Evolutionary conservation across 2,329 filamentous ascomycete species (phyloP), one percentile per base, ranked within the genome.

Genomic region (Metarhizium sp.): DNA sequence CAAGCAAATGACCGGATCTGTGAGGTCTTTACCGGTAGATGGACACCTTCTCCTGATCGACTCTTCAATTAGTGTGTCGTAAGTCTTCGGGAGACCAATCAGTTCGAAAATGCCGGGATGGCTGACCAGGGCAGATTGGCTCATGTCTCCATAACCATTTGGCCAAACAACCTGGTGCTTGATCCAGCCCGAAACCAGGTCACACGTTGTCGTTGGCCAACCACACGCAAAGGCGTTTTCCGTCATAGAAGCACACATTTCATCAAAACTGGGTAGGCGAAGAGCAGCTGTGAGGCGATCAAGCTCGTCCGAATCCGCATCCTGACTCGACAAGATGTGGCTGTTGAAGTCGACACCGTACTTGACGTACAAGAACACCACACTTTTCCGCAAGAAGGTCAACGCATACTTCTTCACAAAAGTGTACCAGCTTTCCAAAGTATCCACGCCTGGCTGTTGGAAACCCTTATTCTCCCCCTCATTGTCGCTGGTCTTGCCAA

Each of bases 61-160:
- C 71, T 95, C 92, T 66, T 96, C 92, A 57, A 96, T 95, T 42
- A 99, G 77, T 2, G 85, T 87, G 69, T 97, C 94, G 68, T 91
- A 99, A 64, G 92, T 91, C 71, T 88, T 89, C 1, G 94, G 94
- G 51, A 99, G 74, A 1, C 94, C 94, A 13, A 99, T 86, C 29
- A 99, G 81, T 69, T 99, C 94, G 65, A 94, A 95, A 60, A 99
- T 96, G 50, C 85, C 87, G 0, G 94, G 95, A 67, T 99, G 94
- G 55, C 88, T 85, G 62, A 81, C 63, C 60, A 79, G 69, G 40
- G 78, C 78, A 7, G 78, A 77, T 16, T 60, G 57, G 18, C 72
- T 70, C 54, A 67, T 60, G 50, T 66, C 65, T 8, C 58, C 60
- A 25, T 61, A 55, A 29, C 62, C 62, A n/a, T 64, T 59, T 16